Percentiles rank a stretch among this genome's conserved stretches.
Evolutionary conservation across 208 protist genomes (phyloP).

Genomic region (Wallacemonas sp.): DNA sequence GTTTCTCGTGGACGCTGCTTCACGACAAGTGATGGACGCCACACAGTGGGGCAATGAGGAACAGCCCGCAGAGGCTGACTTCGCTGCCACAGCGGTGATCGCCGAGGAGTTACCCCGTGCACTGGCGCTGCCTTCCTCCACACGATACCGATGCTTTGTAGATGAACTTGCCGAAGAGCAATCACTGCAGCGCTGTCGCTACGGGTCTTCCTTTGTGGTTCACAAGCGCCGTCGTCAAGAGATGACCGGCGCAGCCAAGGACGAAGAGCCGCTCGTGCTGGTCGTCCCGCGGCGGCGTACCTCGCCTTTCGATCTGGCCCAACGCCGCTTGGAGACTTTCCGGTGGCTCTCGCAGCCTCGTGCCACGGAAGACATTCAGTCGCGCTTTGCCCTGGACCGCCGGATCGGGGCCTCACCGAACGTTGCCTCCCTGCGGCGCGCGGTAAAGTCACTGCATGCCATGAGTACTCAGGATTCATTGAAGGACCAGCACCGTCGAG

Average conservation of each 20-base stretch:
- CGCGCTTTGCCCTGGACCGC: conserved; percentile 67
- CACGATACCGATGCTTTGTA: conserved; percentile 36
- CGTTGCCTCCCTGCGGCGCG: conserved; percentile 49
- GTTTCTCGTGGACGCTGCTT: no score
- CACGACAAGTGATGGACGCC: conserved; percentile 5
- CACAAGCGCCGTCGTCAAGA: conserved; percentile 9
- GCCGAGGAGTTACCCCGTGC: conserved; percentile 30
- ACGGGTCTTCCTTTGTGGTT: conserved; percentile 10
- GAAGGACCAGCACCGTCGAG: conserved; percentile 2
- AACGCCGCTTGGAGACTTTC: conserved; percentile 60
- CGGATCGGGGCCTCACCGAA: conserved; percentile 50
- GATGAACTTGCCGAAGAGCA: conserved; percentile 16
- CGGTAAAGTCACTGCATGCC: conserved; percentile 35
- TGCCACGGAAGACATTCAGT: conserved; percentile 46
- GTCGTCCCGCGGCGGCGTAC: background rate
- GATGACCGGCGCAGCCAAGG: background rate
- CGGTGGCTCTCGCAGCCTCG: conserved; percentile 58
- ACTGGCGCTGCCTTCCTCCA: conserved; percentile 16
- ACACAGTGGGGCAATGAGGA: conserved; percentile 14
- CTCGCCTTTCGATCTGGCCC: conserved; percentile 54
- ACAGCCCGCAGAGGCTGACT: conserved; percentile 18
- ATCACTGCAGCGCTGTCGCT: conserved; percentile 9
- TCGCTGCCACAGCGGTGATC: conserved; percentile 18
- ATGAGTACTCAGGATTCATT: conserved; percentile 22
- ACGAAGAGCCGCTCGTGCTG: background rate